Conservation (phyloP, 495 filamentous ascomycete genomes). For the Hypoxylon trugodes region DNA sequence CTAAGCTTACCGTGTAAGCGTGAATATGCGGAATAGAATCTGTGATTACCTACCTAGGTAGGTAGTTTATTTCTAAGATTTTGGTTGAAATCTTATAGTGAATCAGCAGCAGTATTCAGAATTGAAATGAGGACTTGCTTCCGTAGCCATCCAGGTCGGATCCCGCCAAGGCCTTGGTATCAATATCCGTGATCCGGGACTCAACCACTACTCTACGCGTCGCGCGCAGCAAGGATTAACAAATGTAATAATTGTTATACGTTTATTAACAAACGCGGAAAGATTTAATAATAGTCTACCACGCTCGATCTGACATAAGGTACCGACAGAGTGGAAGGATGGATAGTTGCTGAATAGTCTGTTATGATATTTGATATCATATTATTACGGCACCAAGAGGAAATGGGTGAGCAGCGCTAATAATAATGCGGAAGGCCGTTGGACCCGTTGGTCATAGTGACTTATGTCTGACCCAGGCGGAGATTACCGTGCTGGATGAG, state of each 20-base stretch:
- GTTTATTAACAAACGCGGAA: not conserved
- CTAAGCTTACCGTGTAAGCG: not conserved
- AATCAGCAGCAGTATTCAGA: not conserved
- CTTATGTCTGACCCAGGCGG: conserved; percentile 1
- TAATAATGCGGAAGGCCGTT: too few species aligned
- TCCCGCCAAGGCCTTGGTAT: too few species aligned
- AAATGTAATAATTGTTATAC: not conserved
- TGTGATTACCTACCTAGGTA: not conserved
- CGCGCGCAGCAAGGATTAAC: not conserved
- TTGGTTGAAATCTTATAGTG: not conserved
- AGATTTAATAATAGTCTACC: not conserved
- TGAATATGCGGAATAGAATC: not conserved
- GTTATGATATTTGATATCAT: conserved; percentile 8
- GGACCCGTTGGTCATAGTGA: too few species aligned
- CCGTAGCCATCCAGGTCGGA: not conserved
- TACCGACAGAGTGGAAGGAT: not conserved
- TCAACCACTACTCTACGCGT: conserved; percentile 4
- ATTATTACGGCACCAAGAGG: not conserved
- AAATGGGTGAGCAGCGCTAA: not conserved
- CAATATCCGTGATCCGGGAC: too few species aligned
- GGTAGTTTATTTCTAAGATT: not conserved
- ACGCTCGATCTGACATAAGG: too few species aligned
- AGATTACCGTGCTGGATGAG: conserved; percentile 12
- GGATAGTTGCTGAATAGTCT: not conserved
- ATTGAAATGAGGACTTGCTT: not conserved